A percentile compares a stretch with the other conserved stretches of the same genome.
phyloP scores from a whole-genome alignment of 2,329 filamentous ascomycete species.

The Fusarium anthophilum region DNA sequence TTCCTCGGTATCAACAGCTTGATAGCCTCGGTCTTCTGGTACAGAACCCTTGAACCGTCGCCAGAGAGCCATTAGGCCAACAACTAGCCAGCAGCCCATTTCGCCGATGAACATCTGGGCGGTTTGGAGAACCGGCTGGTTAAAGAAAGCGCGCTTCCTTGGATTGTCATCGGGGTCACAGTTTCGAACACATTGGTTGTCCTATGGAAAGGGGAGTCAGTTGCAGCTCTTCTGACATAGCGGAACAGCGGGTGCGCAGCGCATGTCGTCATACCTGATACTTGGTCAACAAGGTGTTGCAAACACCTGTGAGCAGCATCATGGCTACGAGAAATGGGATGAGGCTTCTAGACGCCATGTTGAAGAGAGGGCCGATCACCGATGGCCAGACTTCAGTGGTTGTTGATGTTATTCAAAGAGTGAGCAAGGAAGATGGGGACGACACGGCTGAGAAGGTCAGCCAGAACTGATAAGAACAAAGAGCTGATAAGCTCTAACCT shows the following conservation, averaged over 20 bases:
- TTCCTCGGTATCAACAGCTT: slow-evolving; percentile 65
- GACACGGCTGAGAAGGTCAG: background rate
- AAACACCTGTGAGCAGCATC: slow-evolving; percentile 96
- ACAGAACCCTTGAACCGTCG: slow-evolving; percentile 61
- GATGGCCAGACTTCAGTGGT: background rate
- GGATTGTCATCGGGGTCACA: slow-evolving; percentile 75
- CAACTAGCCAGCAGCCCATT: slow-evolving; percentile 93
- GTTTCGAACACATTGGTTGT: slow-evolving; percentile 95
- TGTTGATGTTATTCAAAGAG: slow-evolving; percentile 13
- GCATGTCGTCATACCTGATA: slow-evolving; percentile 74
- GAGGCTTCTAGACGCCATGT: slow-evolving; percentile 75
- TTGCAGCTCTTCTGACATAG: background rate
- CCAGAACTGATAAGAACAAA: slow-evolving; percentile 28
- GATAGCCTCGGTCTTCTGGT: slow-evolving; percentile 67
- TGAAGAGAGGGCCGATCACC: slow-evolving; percentile 7
- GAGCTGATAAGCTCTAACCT: slow-evolving; percentile 30
- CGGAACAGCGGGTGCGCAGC: background rate
- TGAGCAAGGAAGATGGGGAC: slow-evolving; percentile 1
- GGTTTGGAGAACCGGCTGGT: slow-evolving; percentile 96
- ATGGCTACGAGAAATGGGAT: slow-evolving; percentile 90
- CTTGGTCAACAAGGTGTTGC: slow-evolving; percentile 96
- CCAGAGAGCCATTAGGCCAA: slow-evolving; percentile 75
- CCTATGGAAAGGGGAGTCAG: slow-evolving; percentile 58
- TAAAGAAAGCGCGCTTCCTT: slow-evolving; percentile 76
- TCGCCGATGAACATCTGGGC: slow-evolving; percentile 98